Conservation (phyloP, 352 stramenopile species). For the Globisporangium mamillatum region DNA sequence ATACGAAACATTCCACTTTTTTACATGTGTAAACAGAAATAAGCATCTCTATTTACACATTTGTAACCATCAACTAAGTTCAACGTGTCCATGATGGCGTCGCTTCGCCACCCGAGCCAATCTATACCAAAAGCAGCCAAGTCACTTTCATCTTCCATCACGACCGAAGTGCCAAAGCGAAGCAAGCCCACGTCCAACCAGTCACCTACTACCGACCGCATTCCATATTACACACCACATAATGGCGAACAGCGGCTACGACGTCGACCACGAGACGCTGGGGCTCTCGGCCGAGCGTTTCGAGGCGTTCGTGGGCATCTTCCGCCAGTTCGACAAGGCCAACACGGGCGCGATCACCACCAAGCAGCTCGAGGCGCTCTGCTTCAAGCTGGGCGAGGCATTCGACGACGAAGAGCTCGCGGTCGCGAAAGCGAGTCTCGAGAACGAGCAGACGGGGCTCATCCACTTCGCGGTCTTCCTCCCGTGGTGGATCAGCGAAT, state of each 20-base stretch:
- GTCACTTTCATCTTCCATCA: background rate
- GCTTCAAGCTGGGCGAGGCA: background rate
- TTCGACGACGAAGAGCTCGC: background rate
- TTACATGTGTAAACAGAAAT: no score
- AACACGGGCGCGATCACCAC: background rate
- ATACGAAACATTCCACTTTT: no score
- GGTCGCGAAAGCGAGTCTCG: background rate
- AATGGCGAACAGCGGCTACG: background rate
- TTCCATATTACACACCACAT: background rate
- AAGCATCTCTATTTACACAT: background rate
- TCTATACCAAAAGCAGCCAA: background rate
- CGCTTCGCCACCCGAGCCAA: background rate
- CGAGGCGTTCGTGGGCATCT: background rate
- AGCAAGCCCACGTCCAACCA: background rate
- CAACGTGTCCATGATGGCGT: background rate
- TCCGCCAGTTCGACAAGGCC: background rate
- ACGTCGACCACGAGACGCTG: background rate
- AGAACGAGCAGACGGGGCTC: background rate
- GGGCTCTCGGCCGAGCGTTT: background rate
- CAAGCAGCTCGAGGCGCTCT: background rate
- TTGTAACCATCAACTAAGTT: background rate
- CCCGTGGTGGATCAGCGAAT: background rate
- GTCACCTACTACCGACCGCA: background rate
- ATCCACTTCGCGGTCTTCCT: background rate
- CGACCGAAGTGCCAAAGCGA: background rate